Evolutionary conservation across 2,329 filamentous ascomycete genomes (phyloP).

Genomic region (Metarhizium brunneum): DNA sequence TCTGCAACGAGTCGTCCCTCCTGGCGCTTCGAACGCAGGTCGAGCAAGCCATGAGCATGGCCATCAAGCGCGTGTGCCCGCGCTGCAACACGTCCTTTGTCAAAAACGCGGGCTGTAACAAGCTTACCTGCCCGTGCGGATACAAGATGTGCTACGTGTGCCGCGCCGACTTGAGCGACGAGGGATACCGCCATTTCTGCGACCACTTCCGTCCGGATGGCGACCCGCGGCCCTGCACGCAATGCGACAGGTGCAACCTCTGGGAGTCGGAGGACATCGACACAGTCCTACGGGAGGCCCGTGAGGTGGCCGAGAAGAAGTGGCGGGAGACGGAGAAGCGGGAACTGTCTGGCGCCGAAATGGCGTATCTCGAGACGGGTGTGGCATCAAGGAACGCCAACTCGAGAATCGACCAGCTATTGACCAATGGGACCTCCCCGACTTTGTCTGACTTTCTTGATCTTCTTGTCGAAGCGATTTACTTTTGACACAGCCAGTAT

Average conservation of each 20-base stretch:
- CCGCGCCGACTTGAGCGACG: constrained; percentile 61
- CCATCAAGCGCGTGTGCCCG: constrained; percentile 90
- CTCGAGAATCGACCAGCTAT: constrained; percentile 20
- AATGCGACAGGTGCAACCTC: constrained; percentile 75
- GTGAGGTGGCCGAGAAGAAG: constrained; percentile 59
- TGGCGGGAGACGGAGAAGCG: constrained; percentile 60
- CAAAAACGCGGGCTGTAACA: constrained; percentile 92
- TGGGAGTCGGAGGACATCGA: constrained; percentile 70
- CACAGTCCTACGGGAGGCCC: constrained; percentile 56
- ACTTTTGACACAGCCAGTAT: not conserved
- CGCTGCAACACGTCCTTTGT: constrained; percentile 87
- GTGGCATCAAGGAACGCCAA: constrained; percentile 22
- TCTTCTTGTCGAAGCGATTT: constrained; percentile 28
- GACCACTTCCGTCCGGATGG: constrained; percentile 84
- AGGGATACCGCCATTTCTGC: constrained; percentile 91
- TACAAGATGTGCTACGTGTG: constrained; percentile 99
- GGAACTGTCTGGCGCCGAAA: constrained; percentile 45
- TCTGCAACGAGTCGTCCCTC: constrained; percentile 77
- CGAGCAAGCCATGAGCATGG: constrained; percentile 86
- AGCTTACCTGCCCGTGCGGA: constrained; percentile 88
- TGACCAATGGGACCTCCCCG: constrained; percentile 26
- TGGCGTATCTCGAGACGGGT: constrained; percentile 47
- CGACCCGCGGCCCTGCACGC: constrained; percentile 58
- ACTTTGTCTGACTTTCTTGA: constrained; percentile 35
- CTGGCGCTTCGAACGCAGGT: constrained; percentile 80